Conservation (phyloP, 441 rosid species). For the Adansonia rubrostipa region DNA sequence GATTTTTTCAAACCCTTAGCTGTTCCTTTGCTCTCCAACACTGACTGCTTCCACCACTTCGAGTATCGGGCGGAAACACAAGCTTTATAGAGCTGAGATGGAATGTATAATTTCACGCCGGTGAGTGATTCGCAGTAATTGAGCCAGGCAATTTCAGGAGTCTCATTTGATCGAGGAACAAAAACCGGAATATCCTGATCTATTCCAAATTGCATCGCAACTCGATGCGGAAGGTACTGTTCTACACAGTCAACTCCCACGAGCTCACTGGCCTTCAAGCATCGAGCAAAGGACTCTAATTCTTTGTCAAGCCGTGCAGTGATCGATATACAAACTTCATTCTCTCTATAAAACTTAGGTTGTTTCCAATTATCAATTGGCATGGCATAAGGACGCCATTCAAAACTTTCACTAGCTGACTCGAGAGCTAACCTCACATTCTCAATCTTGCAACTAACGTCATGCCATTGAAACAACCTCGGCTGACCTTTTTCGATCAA, state of each 20-base stretch:
- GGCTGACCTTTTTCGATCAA: slow-evolving; percentile 23
- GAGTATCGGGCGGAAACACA: slow-evolving; percentile 29
- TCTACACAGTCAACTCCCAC: slow-evolving; percentile 31
- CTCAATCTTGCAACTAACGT: slow-evolving; percentile 14
- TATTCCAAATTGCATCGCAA: slow-evolving; percentile 41
- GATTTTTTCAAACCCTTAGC: slow-evolving; percentile 15
- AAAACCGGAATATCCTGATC: slow-evolving; percentile 37
- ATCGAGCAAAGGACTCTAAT: slow-evolving; percentile 33
- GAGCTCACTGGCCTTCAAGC: slow-evolving; percentile 36
- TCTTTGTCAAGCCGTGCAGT: slow-evolving; percentile 29
- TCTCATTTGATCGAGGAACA: slow-evolving; percentile 20
- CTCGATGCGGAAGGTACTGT: slow-evolving; percentile 42
- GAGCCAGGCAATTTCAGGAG: slow-evolving; percentile 30
- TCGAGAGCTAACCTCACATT: slow-evolving; percentile 24
- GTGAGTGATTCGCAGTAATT: slow-evolving; percentile 22
- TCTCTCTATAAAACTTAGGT: slow-evolving; percentile 30
- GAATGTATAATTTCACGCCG: slow-evolving; percentile 32
- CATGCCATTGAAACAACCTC: slow-evolving; percentile 33
- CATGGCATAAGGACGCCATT: slow-evolving; percentile 36
- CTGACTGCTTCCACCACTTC: slow-evolving; percentile 36
- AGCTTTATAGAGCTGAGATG: slow-evolving; percentile 25
- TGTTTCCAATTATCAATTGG: slow-evolving; percentile 16
- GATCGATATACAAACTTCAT: slow-evolving; percentile 26
- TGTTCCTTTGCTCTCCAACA: background rate
- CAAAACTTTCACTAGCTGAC: slow-evolving; percentile 25